Base-by-base conservation (phyloP, 192 early-diverging fungal genomes). In the Backusella luteola region DNA sequence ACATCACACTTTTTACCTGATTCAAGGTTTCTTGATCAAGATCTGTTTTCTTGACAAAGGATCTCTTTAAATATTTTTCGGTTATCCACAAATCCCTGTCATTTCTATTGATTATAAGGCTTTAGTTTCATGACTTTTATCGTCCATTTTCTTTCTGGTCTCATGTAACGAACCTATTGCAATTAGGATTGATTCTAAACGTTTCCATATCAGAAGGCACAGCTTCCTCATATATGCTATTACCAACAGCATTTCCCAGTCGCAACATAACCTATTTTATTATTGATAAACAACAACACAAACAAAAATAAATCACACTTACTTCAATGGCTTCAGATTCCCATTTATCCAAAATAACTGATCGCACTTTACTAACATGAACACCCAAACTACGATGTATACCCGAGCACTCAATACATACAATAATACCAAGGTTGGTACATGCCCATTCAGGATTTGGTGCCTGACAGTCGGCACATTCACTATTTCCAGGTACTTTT, bases 401-500 rank as follows among this genome's bases (percentile, higher is more conserved):
- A 29, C 96, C 96, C 34, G 94, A 96, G 77, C 96, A 97, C 49
- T 91, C 91, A 32, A 96, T 97, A 75, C 94, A 97, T 73, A 97
- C 76, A 36, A 94, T 84, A 3, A 88, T 87, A 36, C 96, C 95
- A 52, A 94, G 85, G 68, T 94, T 96, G 32, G 92, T 93, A 74
- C 91, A 89, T 39, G 94, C 93, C 96, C 96, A 97, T 82, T 94
- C 91, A 14, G 94, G 93, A 52, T 87, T 90, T 78, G 72, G 67
- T 7, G 84, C 81, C 36, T 78, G 80, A 76, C 89, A 90, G 76
- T 90, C 89, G 0, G 84, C 89, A 77, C 89, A 90, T 26, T 80
- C 41, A 39, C 86, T 84, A 69, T 90, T 90, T 38, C 89, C 89
- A 67, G 85, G 81, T 46, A 85, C 80, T 67, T 84, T 79, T 56